Evolutionary conservation across 1,284 basidiomycete genomes (phyloP).

Genomic region (Inonotus hispidus): DNA sequence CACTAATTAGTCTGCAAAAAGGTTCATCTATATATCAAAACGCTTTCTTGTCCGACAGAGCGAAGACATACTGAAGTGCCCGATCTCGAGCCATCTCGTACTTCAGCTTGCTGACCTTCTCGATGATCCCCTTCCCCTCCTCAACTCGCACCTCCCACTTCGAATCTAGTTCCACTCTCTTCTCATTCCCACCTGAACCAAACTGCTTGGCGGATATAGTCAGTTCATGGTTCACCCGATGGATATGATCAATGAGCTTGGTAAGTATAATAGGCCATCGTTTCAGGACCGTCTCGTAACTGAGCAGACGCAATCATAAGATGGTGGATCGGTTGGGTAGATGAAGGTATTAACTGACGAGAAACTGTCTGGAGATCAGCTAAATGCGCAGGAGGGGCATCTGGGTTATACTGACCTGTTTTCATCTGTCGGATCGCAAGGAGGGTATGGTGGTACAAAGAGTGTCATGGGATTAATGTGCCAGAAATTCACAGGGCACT

Average conservation of each 20-base stretch:
- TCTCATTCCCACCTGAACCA: background rate
- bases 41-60: background rate
- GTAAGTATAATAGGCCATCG: conserved; percentile 92
- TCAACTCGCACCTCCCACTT: conserved; percentile 38
- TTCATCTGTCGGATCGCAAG: conserved; percentile 64
- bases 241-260: conserved; percentile 68
- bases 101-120: conserved; percentile 76
- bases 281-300: conserved; percentile 51
- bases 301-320: conserved; percentile 39
- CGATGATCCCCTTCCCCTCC: conserved; percentile 81
- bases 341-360: conserved; percentile 37
- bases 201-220: conserved; percentile 26
- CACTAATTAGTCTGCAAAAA: conserved; percentile 50
- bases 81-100: conserved; percentile 87
- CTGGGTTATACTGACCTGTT: conserved; percentile 38
- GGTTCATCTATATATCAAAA: background rate
- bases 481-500: background rate
- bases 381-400: background rate
- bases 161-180: conserved; percentile 4
- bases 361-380: conserved; percentile 36
- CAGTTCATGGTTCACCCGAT: conserved; percentile 51
- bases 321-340: background rate
- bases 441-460: conserved; percentile 49
- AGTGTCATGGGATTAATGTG: conserved; percentile 1
- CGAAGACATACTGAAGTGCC: conserved; percentile 55